Conservation (phyloP, 768 basidiomycete species). For the Psilocybe azurescens region DNA sequence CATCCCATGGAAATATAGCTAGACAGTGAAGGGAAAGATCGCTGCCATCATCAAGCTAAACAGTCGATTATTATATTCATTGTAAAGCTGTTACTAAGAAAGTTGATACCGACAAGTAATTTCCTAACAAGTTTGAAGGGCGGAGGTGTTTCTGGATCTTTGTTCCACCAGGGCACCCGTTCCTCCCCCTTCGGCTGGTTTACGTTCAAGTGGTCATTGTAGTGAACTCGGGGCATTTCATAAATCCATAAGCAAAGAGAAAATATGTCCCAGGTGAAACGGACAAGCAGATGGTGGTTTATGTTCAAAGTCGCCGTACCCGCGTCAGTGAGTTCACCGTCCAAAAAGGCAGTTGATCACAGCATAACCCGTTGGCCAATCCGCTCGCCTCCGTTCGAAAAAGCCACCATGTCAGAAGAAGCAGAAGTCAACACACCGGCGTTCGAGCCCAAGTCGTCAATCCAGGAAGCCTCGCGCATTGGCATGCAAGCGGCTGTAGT, state of each 20-base stretch:
- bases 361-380: slow-evolving; percentile 30
- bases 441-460: slow-evolving; percentile 56
- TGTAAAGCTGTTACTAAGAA: background rate
- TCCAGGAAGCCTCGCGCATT: slow-evolving; percentile 59
- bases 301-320: background rate
- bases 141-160: slow-evolving; percentile 31
- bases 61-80: background rate
- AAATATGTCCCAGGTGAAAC: background rate
- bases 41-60: slow-evolving; percentile 33
- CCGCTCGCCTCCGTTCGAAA: slow-evolving; percentile 34
- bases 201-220: background rate
- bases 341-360: slow-evolving; percentile 36
- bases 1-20: slow-evolving; percentile 54
- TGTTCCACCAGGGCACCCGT: slow-evolving; percentile 39
- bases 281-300: background rate
- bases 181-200: slow-evolving; percentile 12
- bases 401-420: slow-evolving; percentile 39
- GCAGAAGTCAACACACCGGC: slow-evolving; percentile 21
- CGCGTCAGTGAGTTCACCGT: slow-evolving; percentile 16
- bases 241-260: background rate
- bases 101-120: slow-evolving; percentile 45
- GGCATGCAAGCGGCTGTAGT: slow-evolving; percentile 71
- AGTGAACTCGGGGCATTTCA: slow-evolving; percentile 1
- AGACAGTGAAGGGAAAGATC: slow-evolving; percentile 42
- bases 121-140: slow-evolving; percentile 49